phyloP scores from a whole-genome alignment of 2,329 filamentous ascomycete genomes.

The Fusarium coicis region DNA sequence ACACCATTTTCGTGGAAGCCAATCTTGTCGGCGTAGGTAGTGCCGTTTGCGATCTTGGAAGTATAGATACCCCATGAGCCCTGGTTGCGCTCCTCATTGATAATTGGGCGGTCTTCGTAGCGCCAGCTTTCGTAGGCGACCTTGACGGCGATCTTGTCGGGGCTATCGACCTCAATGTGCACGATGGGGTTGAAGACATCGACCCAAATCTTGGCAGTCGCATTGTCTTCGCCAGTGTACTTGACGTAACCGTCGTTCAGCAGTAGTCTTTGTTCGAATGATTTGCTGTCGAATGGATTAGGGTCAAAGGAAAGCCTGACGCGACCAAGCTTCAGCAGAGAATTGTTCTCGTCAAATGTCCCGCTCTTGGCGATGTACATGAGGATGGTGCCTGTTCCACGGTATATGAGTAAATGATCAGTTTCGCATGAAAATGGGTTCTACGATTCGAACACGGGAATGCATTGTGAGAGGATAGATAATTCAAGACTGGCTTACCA shows the following conservation, averaged over 20 bases:
- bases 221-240: neutral
- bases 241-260: neutral
- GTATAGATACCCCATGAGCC: slow-evolving; percentile 12
- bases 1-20: slow-evolving; percentile 2
- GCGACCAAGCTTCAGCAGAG: slow-evolving; percentile 6
- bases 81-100: slow-evolving; percentile 6
- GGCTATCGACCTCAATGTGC: slow-evolving; percentile 1
- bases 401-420: neutral
- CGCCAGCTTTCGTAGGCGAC: slow-evolving; percentile 7
- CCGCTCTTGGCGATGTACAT: slow-evolving; percentile 13
- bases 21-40: slow-evolving; percentile 9
- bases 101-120: neutral
- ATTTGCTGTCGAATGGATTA: neutral
- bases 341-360: slow-evolving; percentile 14
- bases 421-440: rapidly evolving
- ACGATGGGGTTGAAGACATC: slow-evolving; percentile 6
- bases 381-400: neutral
- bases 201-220: slow-evolving; percentile 5
- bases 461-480: rapidly evolving
- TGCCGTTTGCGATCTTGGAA: slow-evolving; percentile 9
- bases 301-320: slow-evolving; percentile 5
- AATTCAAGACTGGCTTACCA: neutral
- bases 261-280: neutral
- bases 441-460: rapidly evolving
- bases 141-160: neutral